phyloP scores from a whole-genome alignment of 305 asterid species.

The Fraxinus velutina region DNA sequence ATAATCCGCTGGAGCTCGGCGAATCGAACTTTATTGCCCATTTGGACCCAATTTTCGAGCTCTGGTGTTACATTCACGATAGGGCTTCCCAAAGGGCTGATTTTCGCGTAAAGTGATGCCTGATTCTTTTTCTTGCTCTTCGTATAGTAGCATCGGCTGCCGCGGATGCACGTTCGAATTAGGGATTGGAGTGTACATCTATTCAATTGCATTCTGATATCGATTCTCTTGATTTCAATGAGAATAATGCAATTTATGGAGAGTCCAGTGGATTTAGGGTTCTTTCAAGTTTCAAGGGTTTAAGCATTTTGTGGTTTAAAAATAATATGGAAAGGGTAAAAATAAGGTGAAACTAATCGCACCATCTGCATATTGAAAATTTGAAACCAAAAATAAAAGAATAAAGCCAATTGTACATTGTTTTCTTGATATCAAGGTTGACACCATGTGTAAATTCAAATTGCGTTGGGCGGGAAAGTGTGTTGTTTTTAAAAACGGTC shows the following conservation, averaged over 20 bases:
- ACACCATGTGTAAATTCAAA: no score
- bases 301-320: background rate
- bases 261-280: background rate
- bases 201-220: slow-evolving; percentile 30
- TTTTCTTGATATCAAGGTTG: no score
- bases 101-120: slow-evolving; percentile 47
- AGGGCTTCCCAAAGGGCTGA: slow-evolving; percentile 80
- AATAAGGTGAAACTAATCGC: background rate
- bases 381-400: background rate
- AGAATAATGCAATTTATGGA: background rate
- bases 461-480: no score
- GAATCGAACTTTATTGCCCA: slow-evolving; percentile 53
- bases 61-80: slow-evolving; percentile 43
- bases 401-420: no score
- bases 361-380: background rate
- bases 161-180: slow-evolving; percentile 24
- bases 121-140: slow-evolving; percentile 28
- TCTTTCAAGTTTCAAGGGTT: background rate
- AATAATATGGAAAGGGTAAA: background rate
- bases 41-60: slow-evolving; percentile 59
- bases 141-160: slow-evolving; percentile 40
- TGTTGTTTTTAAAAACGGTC: no score
- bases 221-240: background rate
- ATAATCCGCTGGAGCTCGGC: slow-evolving; percentile 66
- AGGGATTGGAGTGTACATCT: slow-evolving; percentile 26